A percentile compares a stretch with the other conserved stretches of the same genome.
Evolutionary conservation across 208 protist genomes (phyloP).

Genomic region (Trypanosoma boissoni): DNA sequence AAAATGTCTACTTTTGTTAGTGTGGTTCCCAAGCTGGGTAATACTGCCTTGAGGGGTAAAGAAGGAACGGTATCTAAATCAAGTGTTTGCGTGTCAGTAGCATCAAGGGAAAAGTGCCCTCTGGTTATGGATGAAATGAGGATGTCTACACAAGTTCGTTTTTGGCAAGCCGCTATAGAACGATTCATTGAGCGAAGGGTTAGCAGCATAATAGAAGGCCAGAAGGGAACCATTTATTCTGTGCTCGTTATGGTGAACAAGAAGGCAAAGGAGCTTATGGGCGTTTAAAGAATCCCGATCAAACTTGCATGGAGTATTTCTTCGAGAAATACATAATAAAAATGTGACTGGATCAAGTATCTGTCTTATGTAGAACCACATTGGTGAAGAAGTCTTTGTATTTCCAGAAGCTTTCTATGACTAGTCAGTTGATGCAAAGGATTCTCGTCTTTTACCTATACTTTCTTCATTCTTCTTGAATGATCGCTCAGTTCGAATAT

Average conservation of each 20-base stretch:
- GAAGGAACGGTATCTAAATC: conserved; percentile 2
- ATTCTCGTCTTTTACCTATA: conserved; percentile 33
- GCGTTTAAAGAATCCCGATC: conserved; percentile 15
- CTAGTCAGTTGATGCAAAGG: conserved; percentile 26
- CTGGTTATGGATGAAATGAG: conserved; percentile 7
- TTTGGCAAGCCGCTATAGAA: not conserved
- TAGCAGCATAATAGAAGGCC: not conserved
- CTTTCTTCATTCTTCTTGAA: conserved; percentile 56
- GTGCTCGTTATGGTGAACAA: conserved; percentile 3
- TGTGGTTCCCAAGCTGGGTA: conserved; percentile 11
- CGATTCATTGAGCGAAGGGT: conserved; percentile 18
- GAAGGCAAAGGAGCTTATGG: conserved; percentile 7
- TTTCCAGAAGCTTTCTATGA: conserved; percentile 45
- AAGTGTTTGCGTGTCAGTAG: conserved; percentile 8
- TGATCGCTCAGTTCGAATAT: conserved; percentile 40
- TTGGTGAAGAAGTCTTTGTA: conserved; percentile 5
- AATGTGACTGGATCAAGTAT: conserved; percentile 8
- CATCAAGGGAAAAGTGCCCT: conserved; percentile 14
- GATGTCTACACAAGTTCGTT: not conserved
- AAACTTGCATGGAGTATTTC: conserved; percentile 25
- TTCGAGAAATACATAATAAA: conserved; percentile 1
- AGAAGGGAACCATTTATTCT: conserved; percentile 2
- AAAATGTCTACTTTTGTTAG: conserved; percentile 10
- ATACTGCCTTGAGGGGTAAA: conserved; percentile 6
- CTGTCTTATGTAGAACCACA: conserved; percentile 1